Evolutionary conservation across 176 grass and related monocot genomes (phyloP).

Genomic region (Raddia distichophylla): DNA sequence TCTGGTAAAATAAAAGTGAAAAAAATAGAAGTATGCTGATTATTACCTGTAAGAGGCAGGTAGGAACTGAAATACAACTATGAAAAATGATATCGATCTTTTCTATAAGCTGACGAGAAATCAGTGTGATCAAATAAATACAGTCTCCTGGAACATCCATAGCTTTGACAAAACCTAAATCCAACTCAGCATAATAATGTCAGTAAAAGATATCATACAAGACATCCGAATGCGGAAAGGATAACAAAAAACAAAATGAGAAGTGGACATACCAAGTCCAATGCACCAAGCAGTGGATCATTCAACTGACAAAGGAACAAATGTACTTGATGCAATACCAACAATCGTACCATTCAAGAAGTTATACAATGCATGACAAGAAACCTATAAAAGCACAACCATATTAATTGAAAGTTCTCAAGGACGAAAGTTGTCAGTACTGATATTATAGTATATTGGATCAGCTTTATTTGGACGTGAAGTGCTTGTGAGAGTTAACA

Average conservation of each 20-base stretch:
- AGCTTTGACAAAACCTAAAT: constrained; percentile 53
- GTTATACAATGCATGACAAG: constrained; percentile 18
- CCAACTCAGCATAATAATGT: constrained; percentile 13
- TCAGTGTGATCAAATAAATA: constrained; percentile 52
- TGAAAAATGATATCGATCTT: constrained; percentile 36
- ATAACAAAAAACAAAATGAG: not conserved
- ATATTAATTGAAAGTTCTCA: constrained; percentile 16
- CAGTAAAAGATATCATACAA: constrained; percentile 6
- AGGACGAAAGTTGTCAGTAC: not conserved
- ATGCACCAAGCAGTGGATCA: constrained; percentile 58
- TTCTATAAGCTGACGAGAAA: constrained; percentile 42
- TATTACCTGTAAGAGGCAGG: constrained; percentile 48
- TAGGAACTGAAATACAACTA: constrained; percentile 46
- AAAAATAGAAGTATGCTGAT: not conserved
- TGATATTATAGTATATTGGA: not conserved
- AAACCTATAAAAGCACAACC: constrained; percentile 41
- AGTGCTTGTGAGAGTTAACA: not conserved
- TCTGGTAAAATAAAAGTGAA: not conserved
- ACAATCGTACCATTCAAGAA: constrained; percentile 57
- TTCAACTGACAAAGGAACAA: constrained; percentile 36
- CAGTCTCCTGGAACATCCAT: constrained; percentile 37
- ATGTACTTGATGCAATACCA: constrained; percentile 57
- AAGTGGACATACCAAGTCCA: constrained; percentile 57
- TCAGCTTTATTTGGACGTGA: not conserved
- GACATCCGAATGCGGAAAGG: not conserved